These are phyloP conservation scores for Kazachstania kunashirensis DNA, from an alignment of 805 yeast species.

Conservation along the genomic window DNA sequence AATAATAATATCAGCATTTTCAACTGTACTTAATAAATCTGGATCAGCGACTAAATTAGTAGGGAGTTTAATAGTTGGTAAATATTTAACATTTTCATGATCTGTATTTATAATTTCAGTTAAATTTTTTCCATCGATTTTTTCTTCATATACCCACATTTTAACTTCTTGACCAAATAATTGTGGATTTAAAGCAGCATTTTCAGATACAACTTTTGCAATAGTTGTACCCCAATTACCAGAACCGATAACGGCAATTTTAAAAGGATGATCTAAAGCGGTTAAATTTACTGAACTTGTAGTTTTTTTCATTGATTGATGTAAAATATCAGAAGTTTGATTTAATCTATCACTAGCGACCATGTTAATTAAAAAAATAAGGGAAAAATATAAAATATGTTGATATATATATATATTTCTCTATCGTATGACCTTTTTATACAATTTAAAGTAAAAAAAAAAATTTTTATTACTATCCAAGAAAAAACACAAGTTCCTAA, in stretches of 20 bases:
- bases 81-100: constrained; percentile 91
- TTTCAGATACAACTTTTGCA: constrained; percentile 91
- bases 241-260: constrained; percentile 77
- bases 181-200: constrained; percentile 59
- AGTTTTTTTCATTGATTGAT: constrained; percentile 17
- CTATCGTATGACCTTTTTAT: neutral
- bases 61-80: constrained; percentile 84
- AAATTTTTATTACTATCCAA: too few relatives aligned
- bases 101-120: constrained; percentile 83
- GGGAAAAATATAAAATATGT: neutral
- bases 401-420: neutral
- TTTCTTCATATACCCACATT: constrained; percentile 97
- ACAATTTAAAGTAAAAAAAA: neutral
- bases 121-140: constrained; percentile 63
- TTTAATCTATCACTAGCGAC: constrained; percentile 28
- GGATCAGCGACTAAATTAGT: constrained; percentile 83
- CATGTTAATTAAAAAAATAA: too few relatives aligned
- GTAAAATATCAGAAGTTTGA: constrained; percentile 23
- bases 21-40: constrained; percentile 62
- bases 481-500: too few relatives aligned
- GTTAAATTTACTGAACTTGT: constrained; percentile 7
- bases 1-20: constrained; percentile 75
- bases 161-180: constrained; percentile 66
- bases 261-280: constrained; percentile 34
- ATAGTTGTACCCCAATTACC: constrained; percentile 99